Conservation (phyloP, 176 grass and related monocot genomes). For the Oryza glumipatula region DNA sequence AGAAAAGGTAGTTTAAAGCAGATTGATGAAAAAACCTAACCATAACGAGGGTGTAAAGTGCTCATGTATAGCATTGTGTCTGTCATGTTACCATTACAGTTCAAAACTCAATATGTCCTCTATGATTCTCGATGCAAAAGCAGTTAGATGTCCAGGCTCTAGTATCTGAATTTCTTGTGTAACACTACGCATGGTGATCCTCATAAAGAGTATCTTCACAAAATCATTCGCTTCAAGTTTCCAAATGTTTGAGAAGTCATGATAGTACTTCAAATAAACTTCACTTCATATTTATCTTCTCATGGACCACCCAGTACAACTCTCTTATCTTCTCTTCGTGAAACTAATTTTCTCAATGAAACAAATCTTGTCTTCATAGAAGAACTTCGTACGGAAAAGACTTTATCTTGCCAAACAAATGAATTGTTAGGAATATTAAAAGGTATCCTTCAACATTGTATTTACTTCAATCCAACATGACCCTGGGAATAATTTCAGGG, state of each 20-base stretch:
- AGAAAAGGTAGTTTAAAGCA: constrained; percentile 4
- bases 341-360: constrained; percentile 78
- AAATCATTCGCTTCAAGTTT: constrained; percentile 68
- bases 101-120: constrained; percentile 46
- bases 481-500: constrained; percentile 60
- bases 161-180: constrained; percentile 63
- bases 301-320: constrained; percentile 55
- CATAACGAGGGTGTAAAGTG: constrained; percentile 34
- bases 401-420: constrained; percentile 72
- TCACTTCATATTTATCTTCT: constrained; percentile 82
- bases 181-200: constrained; percentile 52
- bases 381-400: constrained; percentile 75
- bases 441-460: constrained; percentile 58
- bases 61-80: constrained; percentile 25
- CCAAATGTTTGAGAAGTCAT: constrained; percentile 57
- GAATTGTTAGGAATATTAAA: constrained; percentile 71
- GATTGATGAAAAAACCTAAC: constrained; percentile 31
- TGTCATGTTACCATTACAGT: constrained; percentile 50
- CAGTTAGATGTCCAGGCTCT: constrained; percentile 62
- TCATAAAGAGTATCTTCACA: constrained; percentile 68
- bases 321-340: constrained; percentile 65
- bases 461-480: constrained; percentile 74
- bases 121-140: constrained; percentile 63
- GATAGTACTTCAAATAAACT: constrained; percentile 79
- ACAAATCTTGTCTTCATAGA: constrained; percentile 77